Evolutionary conservation across 306 rosid genomes (phyloP).

Genomic region (Quercus glauca): DNA sequence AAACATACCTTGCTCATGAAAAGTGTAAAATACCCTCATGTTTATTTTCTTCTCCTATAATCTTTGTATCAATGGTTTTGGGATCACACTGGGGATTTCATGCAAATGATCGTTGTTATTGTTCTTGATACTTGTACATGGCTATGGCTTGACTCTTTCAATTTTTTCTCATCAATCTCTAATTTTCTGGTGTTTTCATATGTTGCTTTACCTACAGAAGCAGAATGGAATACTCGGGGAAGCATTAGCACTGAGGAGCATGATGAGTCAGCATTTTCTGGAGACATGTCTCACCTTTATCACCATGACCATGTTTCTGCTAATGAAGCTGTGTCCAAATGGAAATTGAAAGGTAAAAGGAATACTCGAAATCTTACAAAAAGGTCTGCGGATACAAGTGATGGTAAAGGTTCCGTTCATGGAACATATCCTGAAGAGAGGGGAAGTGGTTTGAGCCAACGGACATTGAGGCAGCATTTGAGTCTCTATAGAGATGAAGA

Average conservation of each 20-base stretch:
- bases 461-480: conserved; percentile 22
- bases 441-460: conserved; percentile 35
- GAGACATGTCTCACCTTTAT: conserved; percentile 69
- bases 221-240: conserved; percentile 45
- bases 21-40: no score
- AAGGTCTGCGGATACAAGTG: conserved; percentile 46
- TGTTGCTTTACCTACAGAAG: conserved; percentile 45
- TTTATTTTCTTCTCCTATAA: background rate
- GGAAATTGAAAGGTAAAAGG: conserved; percentile 94
- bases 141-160: background rate
- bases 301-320: conserved; percentile 47
- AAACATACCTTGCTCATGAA: no score
- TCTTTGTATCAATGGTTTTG: background rate
- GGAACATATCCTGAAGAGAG: conserved; percentile 59
- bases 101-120: background rate
- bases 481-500: conserved; percentile 29
- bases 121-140: background rate
- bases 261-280: conserved; percentile 60
- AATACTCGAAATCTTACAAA: conserved; percentile 70
- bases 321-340: conserved; percentile 85
- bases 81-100: background rate
- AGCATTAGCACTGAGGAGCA: conserved; percentile 69
- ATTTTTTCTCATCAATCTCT: background rate
- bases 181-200: conserved; percentile 24
- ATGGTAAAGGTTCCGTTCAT: conserved; percentile 37